Evolutionary conservation across 1,284 basidiomycete genomes (phyloP), one percentile per base, ranked within the genome.

Genomic region (Chalciporus sp.): DNA sequence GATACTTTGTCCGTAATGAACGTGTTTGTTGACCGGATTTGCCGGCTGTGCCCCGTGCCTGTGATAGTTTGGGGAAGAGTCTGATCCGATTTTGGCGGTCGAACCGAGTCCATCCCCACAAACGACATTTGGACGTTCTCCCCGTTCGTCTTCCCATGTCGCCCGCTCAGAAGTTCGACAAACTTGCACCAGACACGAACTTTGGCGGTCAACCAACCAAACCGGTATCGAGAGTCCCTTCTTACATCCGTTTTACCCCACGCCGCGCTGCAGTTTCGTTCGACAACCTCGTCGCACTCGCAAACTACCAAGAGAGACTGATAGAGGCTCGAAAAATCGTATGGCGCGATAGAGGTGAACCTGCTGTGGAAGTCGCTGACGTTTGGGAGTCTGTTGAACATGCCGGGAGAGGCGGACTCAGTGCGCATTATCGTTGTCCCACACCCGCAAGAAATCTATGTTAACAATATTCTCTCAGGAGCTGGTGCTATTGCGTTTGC

Each of bases 261-360:
- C 76, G 75, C 33, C 80, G 82, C 40, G 80, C 84, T 3, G 83
- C 88, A 71, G 76, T 81, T 6, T 90, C 88, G 1, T 91, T 90
- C 59, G 88, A 92, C 65, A 92, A 92, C 64, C 73, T 92, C 9
- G 87, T 92, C 46, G 87, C 84, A 16, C 79, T 92, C 44, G 88
- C 89, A 10, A 90, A 92, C 66, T 85, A 91, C 68, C 88, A 90
- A 62, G 84, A 88, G 55, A 74, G 80, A 2, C 75, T 92, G 39
- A 79, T 74, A 55, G 86, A 86, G 53, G 87, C 91, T 0, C 76
- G 83, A 42, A 86, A 82, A 66, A 86, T 93, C 64, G 84, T 96
- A 2, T 96, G 94, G 92, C 79, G 94, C 33, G 85, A 90, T 60
- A 76, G 83, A 59, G 92, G 91, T 4, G 88, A 95, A 71, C 84